Conservation (phyloP, 176 grass and related monocot species). For the Pontederia paniculata region DNA sequence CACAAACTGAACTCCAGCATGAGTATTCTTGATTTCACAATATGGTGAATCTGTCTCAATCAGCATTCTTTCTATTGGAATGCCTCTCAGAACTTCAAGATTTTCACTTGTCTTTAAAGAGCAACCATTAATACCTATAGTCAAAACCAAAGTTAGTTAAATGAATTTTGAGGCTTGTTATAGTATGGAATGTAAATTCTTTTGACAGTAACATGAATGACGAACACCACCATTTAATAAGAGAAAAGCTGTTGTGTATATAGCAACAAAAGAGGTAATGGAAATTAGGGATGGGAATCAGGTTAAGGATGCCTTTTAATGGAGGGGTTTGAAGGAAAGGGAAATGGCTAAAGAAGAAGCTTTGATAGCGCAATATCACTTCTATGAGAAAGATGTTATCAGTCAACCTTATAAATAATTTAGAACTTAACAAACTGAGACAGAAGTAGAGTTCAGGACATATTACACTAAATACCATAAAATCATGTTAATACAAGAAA, state of each 20-base stretch:
- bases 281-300: too few species aligned
- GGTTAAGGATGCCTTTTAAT: too few species aligned
- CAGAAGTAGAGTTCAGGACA: background rate
- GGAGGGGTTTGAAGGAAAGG: too few species aligned
- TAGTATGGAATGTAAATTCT: background rate
- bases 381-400: too few species aligned
- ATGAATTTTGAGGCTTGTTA: background rate
- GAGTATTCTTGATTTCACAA: conserved; percentile 89
- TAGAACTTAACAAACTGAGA: too few species aligned
- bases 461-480: background rate
- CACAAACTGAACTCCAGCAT: conserved; percentile 71
- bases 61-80: conserved; percentile 85
- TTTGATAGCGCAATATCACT: too few species aligned
- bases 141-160: background rate
- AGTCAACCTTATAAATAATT: too few species aligned
- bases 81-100: conserved; percentile 57
- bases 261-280: too few species aligned
- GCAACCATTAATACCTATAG: conserved; percentile 72
- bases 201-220: too few species aligned
- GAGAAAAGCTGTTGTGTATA: too few species aligned
- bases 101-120: conserved; percentile 82
- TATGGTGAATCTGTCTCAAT: conserved; percentile 96
- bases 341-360: too few species aligned
- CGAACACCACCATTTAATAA: too few species aligned
- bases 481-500: background rate